Conservation (phyloP, 768 basidiomycete genomes). For the Chalciporus sphaerocephalus region DNA sequence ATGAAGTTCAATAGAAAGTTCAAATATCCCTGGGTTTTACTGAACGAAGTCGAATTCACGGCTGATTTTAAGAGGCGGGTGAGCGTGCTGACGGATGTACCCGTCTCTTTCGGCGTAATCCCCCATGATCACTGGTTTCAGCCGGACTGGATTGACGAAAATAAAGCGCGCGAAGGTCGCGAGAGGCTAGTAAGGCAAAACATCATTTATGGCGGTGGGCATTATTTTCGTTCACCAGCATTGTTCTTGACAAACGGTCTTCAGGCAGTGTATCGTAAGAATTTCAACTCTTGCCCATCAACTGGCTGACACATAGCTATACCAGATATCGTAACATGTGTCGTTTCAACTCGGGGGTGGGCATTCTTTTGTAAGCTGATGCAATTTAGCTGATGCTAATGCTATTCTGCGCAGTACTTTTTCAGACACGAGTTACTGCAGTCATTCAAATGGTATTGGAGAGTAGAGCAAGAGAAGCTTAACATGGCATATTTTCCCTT, state of each 20-base stretch:
- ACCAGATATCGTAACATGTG: constrained; percentile 73
- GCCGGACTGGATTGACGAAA: constrained; percentile 71
- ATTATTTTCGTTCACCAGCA: neutral
- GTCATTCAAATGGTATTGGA: constrained; percentile 58
- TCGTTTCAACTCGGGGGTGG: constrained; percentile 65
- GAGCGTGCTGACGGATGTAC: constrained; percentile 36
- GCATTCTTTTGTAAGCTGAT: constrained; percentile 12
- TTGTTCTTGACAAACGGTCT: constrained; percentile 5
- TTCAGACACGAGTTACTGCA: constrained; percentile 50
- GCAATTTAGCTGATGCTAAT: constrained; percentile 7
- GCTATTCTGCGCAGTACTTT: constrained; percentile 41
- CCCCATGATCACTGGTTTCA: constrained; percentile 64
- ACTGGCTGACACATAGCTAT: neutral
- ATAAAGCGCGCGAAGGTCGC: constrained; percentile 48
- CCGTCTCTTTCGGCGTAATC: constrained; percentile 53
- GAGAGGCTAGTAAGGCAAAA: constrained; percentile 46
- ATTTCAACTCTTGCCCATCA: neutral
- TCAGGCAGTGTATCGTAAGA: constrained; percentile 44
- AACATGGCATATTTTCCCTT: neutral
- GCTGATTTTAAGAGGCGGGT: constrained; percentile 48
- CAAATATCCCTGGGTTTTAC: constrained; percentile 59
- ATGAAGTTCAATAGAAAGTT: constrained; percentile 54
- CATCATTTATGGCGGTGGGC: constrained; percentile 49
- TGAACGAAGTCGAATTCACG: constrained; percentile 58
- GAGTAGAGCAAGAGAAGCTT: constrained; percentile 43